Evolutionary conservation across 805 yeast genomes (phyloP), one percentile per base, ranked within the genome.

Genomic region (Tetrapisispora taiwanensis): DNA sequence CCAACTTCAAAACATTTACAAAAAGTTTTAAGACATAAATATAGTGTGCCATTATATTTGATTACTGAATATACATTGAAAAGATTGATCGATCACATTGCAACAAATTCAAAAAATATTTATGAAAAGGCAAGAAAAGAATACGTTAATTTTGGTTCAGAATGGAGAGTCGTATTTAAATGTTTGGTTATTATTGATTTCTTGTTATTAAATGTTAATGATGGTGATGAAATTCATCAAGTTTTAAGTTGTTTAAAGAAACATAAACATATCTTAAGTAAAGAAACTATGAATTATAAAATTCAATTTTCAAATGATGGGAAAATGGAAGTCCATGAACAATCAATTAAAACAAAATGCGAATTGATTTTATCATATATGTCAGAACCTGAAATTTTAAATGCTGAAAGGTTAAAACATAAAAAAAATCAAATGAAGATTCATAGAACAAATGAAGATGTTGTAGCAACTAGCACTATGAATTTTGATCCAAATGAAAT

Each of bases 1-100:
- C 78, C 78, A 4, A 68, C 75, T 0, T 60, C 71, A 5, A 61
- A 65, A 35, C 73, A 73, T 47, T 53, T 70, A 49, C 59, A 58
- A 31, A 68, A 66, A 43, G 62, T 66, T 10, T 28, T 54, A 46
- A 54, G 58, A 42, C 54, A 56, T 43, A 49, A 57, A 45, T 56
- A 51, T 38, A 62, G 52, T 47, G 67, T 51, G 7, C 67, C 58
- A 18, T 48, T 52, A 48, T 66, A 52, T 40, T 48, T 54, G 48
- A 59, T 54, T 50, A 57, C 56, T 14, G 72, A 55, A 53, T 67
- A 63, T 44, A 61, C 60, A 14, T 45, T 63, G 48, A 63, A 63
- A 40, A 50, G 68, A 45, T 43, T 63, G 39, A 60, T 63, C 27
- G 68, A 63, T 49, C 68, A 63, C 39, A 59, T 63, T 43, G 68